Conservation (phyloP, 2,329 filamentous ascomycete species). For the Myriosclerotinia curreyana region DNA sequence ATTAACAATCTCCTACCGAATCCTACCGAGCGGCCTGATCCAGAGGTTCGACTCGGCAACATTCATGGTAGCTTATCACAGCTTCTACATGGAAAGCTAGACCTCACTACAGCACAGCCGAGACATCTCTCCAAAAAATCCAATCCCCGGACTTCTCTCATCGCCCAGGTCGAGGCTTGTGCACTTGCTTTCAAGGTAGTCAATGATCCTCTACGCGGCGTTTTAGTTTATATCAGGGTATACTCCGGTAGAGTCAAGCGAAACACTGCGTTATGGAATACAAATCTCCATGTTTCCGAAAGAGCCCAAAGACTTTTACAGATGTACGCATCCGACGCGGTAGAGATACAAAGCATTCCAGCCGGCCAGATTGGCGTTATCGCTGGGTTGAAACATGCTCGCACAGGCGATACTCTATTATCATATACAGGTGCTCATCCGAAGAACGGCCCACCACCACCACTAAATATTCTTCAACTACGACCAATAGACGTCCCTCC, state of each 20-base stretch:
- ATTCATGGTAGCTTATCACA: constrained; percentile 53
- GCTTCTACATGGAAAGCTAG: constrained; percentile 47
- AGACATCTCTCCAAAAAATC: constrained; percentile 41
- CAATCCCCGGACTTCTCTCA: constrained; percentile 43
- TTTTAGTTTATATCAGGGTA: constrained; percentile 87
- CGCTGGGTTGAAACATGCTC: constrained; percentile 81
- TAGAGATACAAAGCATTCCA: constrained; percentile 76
- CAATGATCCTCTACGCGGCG: constrained; percentile 78
- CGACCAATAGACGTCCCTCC: constrained; percentile 86
- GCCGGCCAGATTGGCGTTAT: constrained; percentile 94
- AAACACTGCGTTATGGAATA: constrained; percentile 80
- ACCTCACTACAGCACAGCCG: constrained; percentile 39
- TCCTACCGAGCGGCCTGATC: constrained; percentile 74
- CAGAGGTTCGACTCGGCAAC: constrained; percentile 67
- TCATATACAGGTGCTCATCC: constrained; percentile 62
- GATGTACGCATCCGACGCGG: constrained; percentile 83
- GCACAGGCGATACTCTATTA: constrained; percentile 90
- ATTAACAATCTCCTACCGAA: constrained; percentile 84
- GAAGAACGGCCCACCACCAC: constrained; percentile 62
- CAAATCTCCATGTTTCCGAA: constrained; percentile 75
- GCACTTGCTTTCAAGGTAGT: constrained; percentile 89
- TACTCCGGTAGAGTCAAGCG: constrained; percentile 79
- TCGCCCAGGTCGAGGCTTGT: constrained; percentile 57
- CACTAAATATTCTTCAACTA: constrained; percentile 73
- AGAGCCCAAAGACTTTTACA: constrained; percentile 77